Evolutionary conservation across 345 rosid species (phyloP).

Genomic region (Psidium friedrichsthalianum): DNA sequence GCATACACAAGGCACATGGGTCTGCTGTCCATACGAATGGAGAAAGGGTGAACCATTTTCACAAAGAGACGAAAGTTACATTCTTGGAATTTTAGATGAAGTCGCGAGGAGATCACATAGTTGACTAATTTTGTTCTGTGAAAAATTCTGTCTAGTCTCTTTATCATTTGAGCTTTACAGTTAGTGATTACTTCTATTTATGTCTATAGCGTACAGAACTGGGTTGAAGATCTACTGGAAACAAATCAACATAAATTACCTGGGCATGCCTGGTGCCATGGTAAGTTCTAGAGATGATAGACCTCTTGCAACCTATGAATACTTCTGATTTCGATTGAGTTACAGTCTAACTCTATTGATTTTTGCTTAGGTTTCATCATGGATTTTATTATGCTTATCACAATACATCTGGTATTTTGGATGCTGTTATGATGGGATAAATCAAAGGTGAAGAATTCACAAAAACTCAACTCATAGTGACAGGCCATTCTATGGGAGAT

Average conservation of each 20-base stretch:
- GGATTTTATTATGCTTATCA: conserved; percentile 82
- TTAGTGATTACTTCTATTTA: neutral
- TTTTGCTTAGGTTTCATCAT: conserved; percentile 71
- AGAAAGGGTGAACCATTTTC: neutral
- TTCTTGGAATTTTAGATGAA: neutral
- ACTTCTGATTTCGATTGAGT: neutral
- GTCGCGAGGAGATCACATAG: neutral
- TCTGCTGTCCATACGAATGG: neutral
- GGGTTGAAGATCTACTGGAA: conserved; percentile 92
- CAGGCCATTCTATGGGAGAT: conserved; percentile 98
- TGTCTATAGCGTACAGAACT: conserved; percentile 72
- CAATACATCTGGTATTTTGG: conserved; percentile 34
- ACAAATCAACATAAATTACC: conserved; percentile 84
- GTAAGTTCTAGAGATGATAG: conserved; percentile 22
- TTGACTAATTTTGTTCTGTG: too few species aligned
- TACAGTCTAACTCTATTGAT: neutral
- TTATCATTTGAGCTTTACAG: neutral
- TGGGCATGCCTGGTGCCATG: conserved; percentile 91
- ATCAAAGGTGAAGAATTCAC: too few species aligned
- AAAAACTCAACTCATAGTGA: too few species aligned
- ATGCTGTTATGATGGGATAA: too few species aligned
- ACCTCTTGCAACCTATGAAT: neutral
- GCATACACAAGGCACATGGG: neutral
- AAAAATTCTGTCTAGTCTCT: neutral
- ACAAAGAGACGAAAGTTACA: neutral